These are phyloP conservation scores for Gossypioides kirkii DNA, from an alignment of 345 rosid genomes.

Conservation along the genomic window DNA sequence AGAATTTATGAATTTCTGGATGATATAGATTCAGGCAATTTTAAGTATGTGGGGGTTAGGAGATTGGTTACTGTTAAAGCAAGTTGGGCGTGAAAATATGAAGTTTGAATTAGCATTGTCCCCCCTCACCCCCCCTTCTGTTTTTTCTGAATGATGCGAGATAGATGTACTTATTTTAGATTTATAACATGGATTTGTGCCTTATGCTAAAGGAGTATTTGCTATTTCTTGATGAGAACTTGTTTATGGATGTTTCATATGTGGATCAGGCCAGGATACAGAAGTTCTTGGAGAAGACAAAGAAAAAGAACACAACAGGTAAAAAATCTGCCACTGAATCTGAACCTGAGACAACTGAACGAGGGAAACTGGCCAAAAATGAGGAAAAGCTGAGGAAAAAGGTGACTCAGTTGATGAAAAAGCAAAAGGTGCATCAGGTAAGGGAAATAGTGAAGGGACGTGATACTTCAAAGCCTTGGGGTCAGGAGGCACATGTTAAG, in stretches of 20 bases:
- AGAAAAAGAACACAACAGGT: constrained; percentile 37
- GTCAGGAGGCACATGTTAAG: constrained; percentile 86
- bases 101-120: neutral
- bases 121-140: too few relatives aligned
- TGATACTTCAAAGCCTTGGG: constrained; percentile 72
- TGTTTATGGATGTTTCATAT: constrained; percentile 3
- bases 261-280: constrained; percentile 63
- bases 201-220: neutral
- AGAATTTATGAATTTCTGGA: neutral
- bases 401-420: constrained; percentile 53
- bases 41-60: neutral
- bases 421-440: constrained; percentile 57
- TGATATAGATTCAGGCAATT: neutral
- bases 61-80: neutral
- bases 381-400: constrained; percentile 54
- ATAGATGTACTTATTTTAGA: neutral
- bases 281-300: constrained; percentile 65
- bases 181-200: neutral
- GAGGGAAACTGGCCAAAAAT: constrained; percentile 33
- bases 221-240: constrained; percentile 16
- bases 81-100: neutral
- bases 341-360: constrained; percentile 32
- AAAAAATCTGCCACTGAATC: constrained; percentile 27
- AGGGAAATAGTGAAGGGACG: constrained; percentile 52
- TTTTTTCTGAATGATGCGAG: neutral